Evolutionary conservation across 495 filamentous ascomycete species (phyloP).

Genomic region (Hypoxylon fragiforme): DNA sequence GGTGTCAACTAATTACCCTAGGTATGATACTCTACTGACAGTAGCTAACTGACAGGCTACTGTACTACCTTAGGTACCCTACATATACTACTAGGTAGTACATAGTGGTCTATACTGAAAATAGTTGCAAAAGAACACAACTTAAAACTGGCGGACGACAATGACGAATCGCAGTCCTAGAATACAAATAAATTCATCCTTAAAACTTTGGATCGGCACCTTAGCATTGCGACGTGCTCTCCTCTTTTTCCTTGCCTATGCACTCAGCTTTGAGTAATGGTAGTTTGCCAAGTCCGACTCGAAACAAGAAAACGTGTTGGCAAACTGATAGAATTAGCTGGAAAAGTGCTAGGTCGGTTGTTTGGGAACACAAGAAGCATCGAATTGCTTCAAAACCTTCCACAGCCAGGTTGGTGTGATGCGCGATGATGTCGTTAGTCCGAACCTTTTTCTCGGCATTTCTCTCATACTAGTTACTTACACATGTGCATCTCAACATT

Average conservation of each 20-base stretch:
- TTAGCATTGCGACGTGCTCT: constrained; percentile 22
- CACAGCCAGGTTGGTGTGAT: background rate
- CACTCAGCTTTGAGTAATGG: too few species aligned
- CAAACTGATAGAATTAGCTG: constrained; percentile 14
- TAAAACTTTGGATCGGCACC: constrained; percentile 17
- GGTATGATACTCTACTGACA: too few species aligned
- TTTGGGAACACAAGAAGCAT: background rate
- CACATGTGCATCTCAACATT: too few species aligned
- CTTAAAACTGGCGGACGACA: background rate
- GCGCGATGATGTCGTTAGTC: background rate
- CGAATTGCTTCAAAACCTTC: constrained; percentile 16
- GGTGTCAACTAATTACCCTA: too few species aligned
- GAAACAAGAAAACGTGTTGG: constrained; percentile 29
- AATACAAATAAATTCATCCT: background rate
- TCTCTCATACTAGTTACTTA: background rate
- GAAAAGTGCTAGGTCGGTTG: background rate
- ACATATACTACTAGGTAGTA: too few species aligned
- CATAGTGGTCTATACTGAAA: background rate
- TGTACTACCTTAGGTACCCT: too few species aligned
- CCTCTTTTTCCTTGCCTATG: too few species aligned
- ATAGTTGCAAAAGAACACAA: too few species aligned
- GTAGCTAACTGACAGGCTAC: too few species aligned
- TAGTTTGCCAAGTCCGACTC: constrained; percentile 23
- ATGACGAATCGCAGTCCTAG: background rate
- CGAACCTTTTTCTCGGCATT: constrained; percentile 7